Conservation (phyloP, 305 asterid species). For the Caryopteris hybrid region DNA sequence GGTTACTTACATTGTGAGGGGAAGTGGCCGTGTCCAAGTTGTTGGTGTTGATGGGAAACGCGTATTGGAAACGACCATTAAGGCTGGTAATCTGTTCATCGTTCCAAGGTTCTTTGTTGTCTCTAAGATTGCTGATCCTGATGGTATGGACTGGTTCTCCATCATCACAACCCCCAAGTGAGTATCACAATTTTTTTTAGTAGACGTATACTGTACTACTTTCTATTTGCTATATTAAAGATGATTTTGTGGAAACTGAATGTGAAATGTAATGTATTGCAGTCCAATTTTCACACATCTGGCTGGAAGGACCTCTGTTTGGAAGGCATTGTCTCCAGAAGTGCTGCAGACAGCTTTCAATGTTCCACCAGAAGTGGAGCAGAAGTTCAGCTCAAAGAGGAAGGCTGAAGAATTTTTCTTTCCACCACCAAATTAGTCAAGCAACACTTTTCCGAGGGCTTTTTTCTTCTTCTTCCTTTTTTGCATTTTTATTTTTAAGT, state of each 20-base stretch:
- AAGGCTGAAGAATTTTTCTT: conserved; percentile 48
- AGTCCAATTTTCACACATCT: conserved; percentile 44
- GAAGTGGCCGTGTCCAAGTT: conserved; percentile 78
- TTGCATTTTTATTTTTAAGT: too few species aligned
- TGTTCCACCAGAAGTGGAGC: conserved; percentile 34
- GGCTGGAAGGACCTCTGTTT: conserved; percentile 49
- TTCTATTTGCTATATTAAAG: too few species aligned
- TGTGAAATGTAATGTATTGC: conserved; percentile 5
- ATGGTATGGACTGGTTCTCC: conserved; percentile 92
- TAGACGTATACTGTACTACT: too few species aligned
- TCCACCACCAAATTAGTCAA: conserved; percentile 34
- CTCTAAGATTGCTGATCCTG: conserved; percentile 73
- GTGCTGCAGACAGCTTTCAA: conserved; percentile 42
- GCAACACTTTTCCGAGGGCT: too few species aligned
- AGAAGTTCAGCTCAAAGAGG: conserved; percentile 39
- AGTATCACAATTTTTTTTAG: too few species aligned
- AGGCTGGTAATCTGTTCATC: conserved; percentile 73
- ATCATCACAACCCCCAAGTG: conserved; percentile 72
- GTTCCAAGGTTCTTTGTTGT: conserved; percentile 87
- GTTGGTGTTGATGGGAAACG: conserved; percentile 80
- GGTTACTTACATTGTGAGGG: conserved; percentile 79
- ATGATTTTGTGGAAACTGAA: background rate
- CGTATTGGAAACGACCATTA: conserved; percentile 53
- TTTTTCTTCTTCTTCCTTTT: too few species aligned
- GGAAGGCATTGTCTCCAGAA: conserved; percentile 48